phyloP scores from a whole-genome alignment of 148 eudicot species.

The Salicornia ramosissima region DNA sequence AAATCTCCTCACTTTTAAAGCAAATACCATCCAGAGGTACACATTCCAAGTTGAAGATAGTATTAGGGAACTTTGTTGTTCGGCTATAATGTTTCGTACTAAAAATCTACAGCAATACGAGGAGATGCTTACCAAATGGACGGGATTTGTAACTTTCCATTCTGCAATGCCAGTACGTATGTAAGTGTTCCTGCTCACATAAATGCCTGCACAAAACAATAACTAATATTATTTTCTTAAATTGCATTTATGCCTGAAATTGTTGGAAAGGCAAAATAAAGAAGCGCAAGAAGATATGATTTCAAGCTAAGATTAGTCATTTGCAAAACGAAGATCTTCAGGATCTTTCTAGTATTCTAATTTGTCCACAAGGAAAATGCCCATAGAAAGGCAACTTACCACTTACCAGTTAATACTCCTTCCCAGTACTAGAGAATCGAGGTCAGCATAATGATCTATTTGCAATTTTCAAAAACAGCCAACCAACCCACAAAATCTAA shows the following conservation, averaged over 20 bases:
- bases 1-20: no score
- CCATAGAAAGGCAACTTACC: not conserved
- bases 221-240: not conserved
- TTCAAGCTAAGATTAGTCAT: not conserved
- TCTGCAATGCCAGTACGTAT: slow-evolving; percentile 89
- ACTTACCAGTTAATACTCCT: not conserved
- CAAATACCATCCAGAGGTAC: no score
- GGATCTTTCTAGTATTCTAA: not conserved
- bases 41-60: no score
- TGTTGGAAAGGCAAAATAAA: not conserved
- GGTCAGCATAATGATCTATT: not conserved
- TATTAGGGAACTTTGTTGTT: no score
- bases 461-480: not conserved
- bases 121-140: slow-evolving; percentile 58
- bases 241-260: slow-evolving; percentile 2
- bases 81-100: no score
- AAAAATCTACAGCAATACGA: no score
- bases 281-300: not conserved
- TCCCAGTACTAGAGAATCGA: not conserved
- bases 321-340: no score
- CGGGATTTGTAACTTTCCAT: slow-evolving; percentile 85
- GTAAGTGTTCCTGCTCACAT: slow-evolving; percentile 88
- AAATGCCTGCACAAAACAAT: slow-evolving; percentile 51
- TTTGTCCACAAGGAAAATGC: not conserved
- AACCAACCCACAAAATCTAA: no score